These are phyloP conservation scores for Fusarium sp. DNA, from an alignment of 2,329 filamentous ascomycete genomes.

Conservation along the genomic window DNA sequence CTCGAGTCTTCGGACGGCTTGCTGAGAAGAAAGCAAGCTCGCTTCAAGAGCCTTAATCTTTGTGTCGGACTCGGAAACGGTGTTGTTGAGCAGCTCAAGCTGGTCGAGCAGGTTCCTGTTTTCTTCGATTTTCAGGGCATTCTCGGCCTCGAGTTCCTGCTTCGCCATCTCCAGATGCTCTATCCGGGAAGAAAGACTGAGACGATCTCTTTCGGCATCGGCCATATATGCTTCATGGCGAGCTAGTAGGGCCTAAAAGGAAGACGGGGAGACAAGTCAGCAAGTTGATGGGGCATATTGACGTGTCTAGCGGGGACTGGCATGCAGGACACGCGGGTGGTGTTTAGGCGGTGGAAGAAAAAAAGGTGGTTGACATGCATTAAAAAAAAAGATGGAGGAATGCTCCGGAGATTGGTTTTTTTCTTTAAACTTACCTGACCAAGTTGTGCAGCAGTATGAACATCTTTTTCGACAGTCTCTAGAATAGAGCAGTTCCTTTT, in stretches of 20 bases:
- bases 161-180: slow-evolving; percentile 82
- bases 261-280: slow-evolving; percentile 70
- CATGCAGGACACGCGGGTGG: slow-evolving; percentile 37
- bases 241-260: slow-evolving; percentile 84
- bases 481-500: slow-evolving; percentile 83
- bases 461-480: slow-evolving; percentile 86
- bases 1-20: slow-evolving; percentile 80
- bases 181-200: slow-evolving; percentile 77
- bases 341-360: slow-evolving; percentile 25
- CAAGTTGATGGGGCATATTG: slow-evolving; percentile 53
- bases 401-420: slow-evolving; percentile 37
- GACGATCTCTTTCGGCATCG: slow-evolving; percentile 88
- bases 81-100: slow-evolving; percentile 84
- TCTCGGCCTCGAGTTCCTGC: slow-evolving; percentile 77
- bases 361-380: not conserved
- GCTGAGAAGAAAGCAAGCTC: slow-evolving; percentile 80
- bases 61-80: slow-evolving; percentile 82
- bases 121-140: slow-evolving; percentile 82
- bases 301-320: slow-evolving; percentile 38
- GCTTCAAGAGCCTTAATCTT: slow-evolving; percentile 82
- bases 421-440: slow-evolving; percentile 82
- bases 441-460: slow-evolving; percentile 85
- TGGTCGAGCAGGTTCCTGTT: slow-evolving; percentile 85
- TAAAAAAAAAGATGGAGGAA: slow-evolving; percentile 36
- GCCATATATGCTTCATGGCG: slow-evolving; percentile 96